phyloP scores from a whole-genome alignment of 1,284 basidiomycete genomes.

The Melampsora americana region DNA sequence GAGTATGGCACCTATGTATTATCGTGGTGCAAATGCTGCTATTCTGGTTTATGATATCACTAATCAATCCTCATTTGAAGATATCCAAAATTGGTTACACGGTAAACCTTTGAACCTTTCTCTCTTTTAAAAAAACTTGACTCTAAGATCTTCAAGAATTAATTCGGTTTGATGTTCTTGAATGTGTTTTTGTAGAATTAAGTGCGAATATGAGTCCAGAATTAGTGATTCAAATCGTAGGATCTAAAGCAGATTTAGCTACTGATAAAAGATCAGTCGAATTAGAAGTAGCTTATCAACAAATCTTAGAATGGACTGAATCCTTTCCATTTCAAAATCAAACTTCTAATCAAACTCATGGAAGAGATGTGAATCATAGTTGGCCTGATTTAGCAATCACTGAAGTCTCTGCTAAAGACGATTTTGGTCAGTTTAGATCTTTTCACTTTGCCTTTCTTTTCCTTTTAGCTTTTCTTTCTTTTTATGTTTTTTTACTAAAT shows the following conservation, averaged over 20 bases:
- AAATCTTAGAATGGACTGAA: constrained; percentile 49
- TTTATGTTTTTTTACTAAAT: no score
- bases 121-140: no score
- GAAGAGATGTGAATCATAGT: background rate
- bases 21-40: constrained; percentile 94
- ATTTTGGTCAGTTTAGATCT: constrained; percentile 36
- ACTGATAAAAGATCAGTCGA: constrained; percentile 62
- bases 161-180: no score
- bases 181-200: no score
- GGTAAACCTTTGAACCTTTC: constrained; percentile 58
- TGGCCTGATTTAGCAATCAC: constrained; percentile 26
- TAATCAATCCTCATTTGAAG: constrained; percentile 79
- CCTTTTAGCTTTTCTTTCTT: no score
- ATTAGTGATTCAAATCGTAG: constrained; percentile 86
- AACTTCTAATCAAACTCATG: background rate
- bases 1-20: constrained; percentile 91
- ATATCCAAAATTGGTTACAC: constrained; percentile 88
- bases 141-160: no score
- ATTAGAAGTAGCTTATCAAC: constrained; percentile 67
- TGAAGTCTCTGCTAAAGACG: constrained; percentile 43
- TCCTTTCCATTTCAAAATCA: background rate
- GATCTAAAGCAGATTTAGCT: constrained; percentile 78
- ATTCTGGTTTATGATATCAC: constrained; percentile 97
- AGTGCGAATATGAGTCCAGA: constrained; percentile 69
- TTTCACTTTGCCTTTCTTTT: no score